Base-by-base conservation (phyloP, 2,329 filamentous ascomycete genomes). In the Alternaria conjuncta region DNA sequence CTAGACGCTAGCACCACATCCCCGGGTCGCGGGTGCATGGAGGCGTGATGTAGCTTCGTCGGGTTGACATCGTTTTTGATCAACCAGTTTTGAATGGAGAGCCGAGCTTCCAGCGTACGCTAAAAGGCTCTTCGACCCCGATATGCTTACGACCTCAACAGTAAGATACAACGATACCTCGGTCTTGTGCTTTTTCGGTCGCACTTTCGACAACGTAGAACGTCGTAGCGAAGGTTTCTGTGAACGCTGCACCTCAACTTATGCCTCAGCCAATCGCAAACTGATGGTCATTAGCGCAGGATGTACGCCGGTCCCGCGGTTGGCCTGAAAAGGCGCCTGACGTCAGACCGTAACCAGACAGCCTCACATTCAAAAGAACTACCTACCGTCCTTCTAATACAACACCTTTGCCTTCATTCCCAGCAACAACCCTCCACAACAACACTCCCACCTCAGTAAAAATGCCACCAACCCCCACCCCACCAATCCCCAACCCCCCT, bases 181-280 rank as follows among this genome's bases (percentile, higher is more conserved):
- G 6, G 4, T 41, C 2, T 41, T 4, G 32, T 10, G 32, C 15
- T 5, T 21, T 21, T 21, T 21, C 5, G 3, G 21, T 5, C 4
- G 32, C 8, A 3, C 15, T 10, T 4, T 8, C 15, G 10, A n/a
- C 32, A 6, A 2, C 32, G 1, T n/a, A 3, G 32, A 2, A 0
- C 15, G 32, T n/a, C 32, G 4, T 10, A n/a, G 15, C 32, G 2
- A n/a, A 41, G 32, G 4, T 41, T 10, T n/a, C 8, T 4, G 8
- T 5, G 7, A n/a, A 4, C 8, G 15, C 2, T 32, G 30, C 0
- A 15, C 5, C 2, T 1, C 0, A 15, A 2, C 3, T 8, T 6
- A 18, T 41, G 32, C 15, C 8, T 18, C 15, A 10, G 5, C 36
- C n/a, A 41, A 41, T 41, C 9, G 8, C n/a, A 41, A 11, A 23